Evolutionary conservation across 108 stramenopile genomes (phyloP).

Genomic region (Cyclotella distinguenda): DNA sequence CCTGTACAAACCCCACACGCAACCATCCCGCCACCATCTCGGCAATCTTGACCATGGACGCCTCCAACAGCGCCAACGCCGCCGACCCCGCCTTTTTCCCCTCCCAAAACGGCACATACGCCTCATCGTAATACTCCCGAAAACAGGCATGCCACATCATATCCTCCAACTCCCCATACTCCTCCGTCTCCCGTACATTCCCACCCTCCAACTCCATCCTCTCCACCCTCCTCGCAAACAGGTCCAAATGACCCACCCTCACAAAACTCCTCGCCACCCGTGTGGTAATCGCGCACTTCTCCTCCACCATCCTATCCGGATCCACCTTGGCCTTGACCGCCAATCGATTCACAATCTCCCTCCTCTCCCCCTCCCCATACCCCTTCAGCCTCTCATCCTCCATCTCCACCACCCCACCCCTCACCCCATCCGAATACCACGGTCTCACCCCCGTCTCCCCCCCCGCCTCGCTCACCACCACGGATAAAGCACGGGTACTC

Average conservation of each 20-base stretch:
- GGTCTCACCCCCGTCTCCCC: slow-evolving; percentile 61
- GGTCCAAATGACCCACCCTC: slow-evolving; percentile 86
- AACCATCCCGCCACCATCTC: slow-evolving; percentile 84
- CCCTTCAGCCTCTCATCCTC: slow-evolving; percentile 77
- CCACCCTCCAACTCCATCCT: slow-evolving; percentile 9
- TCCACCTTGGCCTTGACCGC: slow-evolving; percentile 55
- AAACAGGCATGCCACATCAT: slow-evolving; percentile 83
- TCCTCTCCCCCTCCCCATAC: slow-evolving; percentile 52
- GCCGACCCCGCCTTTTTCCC: slow-evolving; percentile 54
- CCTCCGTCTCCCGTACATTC: slow-evolving; percentile 27
- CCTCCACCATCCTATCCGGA: slow-evolving; percentile 78
- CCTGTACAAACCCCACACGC: slow-evolving; percentile 95
- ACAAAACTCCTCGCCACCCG: slow-evolving; percentile 77
- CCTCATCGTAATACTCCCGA: slow-evolving; percentile 67
- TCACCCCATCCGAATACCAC: slow-evolving; percentile 64
- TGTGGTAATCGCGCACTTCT: slow-evolving; percentile 87
- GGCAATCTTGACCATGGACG: slow-evolving; percentile 54
- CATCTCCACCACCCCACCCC: slow-evolving; percentile 44
- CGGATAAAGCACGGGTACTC: slow-evolving; percentile 86
- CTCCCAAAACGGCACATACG: slow-evolving; percentile 59
- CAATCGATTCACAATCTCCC: slow-evolving; percentile 67
- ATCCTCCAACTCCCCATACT: slow-evolving; percentile 73
- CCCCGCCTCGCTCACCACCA: slow-evolving; percentile 47
- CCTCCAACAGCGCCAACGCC: slow-evolving; percentile 55
- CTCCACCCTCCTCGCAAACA: slow-evolving; percentile 70